Evolutionary conservation across 83 land plant genomes (phyloP).

Genomic region (Picea abies): DNA sequence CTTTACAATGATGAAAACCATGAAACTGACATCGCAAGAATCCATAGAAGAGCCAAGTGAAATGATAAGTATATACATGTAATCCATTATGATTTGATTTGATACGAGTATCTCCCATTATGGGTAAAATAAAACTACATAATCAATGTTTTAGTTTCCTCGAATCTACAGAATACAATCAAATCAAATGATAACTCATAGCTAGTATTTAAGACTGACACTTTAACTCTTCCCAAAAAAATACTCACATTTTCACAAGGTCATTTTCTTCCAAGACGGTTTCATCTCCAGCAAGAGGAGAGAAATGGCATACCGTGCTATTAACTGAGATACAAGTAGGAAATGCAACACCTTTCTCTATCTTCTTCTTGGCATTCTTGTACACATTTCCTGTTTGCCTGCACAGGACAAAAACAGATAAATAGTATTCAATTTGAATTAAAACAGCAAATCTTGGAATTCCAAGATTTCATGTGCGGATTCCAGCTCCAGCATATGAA

Average conservation of each 20-base stretch:
- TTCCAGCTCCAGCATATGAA: too few species aligned
- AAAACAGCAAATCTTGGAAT: too few species aligned
- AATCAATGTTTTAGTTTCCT: not conserved
- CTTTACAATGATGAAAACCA: not conserved
- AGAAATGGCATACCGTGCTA: constrained; percentile 89
- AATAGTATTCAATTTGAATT: not conserved
- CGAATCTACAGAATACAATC: not conserved
- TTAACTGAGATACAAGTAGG: constrained; percentile 95
- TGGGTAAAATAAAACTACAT: not conserved
- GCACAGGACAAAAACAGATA: not conserved
- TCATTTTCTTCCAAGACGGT: constrained; percentile 73
- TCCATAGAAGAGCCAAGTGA: not conserved
- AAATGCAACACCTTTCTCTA: constrained; percentile 95
- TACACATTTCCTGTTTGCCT: constrained; percentile 90
- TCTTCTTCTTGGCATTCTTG: constrained; percentile 93
- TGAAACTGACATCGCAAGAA: not conserved
- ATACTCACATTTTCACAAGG: constrained; percentile 85
- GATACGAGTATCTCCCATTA: not conserved
- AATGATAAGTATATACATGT: not conserved
- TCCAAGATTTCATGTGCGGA: too few species aligned
- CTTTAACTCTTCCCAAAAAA: not conserved
- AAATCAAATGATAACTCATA: not conserved
- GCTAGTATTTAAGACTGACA: not conserved
- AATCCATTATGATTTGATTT: not conserved
- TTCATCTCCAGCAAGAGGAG: constrained; percentile 87